phyloP scores from a whole-genome alignment of 2,329 filamentous ascomycete species.

The Pyrenophora graminea region DNA sequence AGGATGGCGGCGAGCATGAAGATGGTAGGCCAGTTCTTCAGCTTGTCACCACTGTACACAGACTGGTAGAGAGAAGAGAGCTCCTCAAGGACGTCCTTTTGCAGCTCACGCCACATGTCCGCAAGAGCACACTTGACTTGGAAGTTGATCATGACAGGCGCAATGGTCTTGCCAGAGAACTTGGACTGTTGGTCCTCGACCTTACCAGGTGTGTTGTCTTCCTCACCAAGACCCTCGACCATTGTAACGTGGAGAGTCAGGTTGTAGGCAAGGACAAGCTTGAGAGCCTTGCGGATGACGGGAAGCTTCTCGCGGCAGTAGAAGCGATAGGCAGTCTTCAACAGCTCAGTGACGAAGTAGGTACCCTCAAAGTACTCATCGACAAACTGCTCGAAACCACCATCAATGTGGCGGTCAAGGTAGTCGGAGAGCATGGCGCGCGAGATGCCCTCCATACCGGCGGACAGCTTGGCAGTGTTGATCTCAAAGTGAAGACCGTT shows the following conservation, averaged over 20 bases:
- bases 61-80: slow-evolving; percentile 92
- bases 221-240: slow-evolving; percentile 84
- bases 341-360: slow-evolving; percentile 90
- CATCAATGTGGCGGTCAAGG: slow-evolving; percentile 91
- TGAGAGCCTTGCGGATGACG: slow-evolving; percentile 92
- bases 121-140: slow-evolving; percentile 97
- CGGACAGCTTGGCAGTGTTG: slow-evolving; percentile 84
- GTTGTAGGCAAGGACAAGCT: slow-evolving; percentile 94
- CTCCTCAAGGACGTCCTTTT: slow-evolving; percentile 95
- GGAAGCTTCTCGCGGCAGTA: slow-evolving; percentile 86
- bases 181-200: slow-evolving; percentile 86
- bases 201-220: slow-evolving; percentile 77
- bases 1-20: slow-evolving; percentile 96
- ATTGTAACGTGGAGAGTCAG: slow-evolving; percentile 92
- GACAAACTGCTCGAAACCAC: slow-evolving; percentile 88
- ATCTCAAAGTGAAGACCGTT: slow-evolving; percentile 81
- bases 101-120: slow-evolving; percentile 96
- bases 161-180: slow-evolving; percentile 86
- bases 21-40: slow-evolving; percentile 99
- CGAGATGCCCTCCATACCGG: slow-evolving; percentile 86
- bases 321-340: slow-evolving; percentile 94
- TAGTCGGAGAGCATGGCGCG: slow-evolving; percentile 83
- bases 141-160: slow-evolving; percentile 99
- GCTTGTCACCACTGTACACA: slow-evolving; percentile 93
- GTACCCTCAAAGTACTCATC: slow-evolving; percentile 97